Conservation (phyloP, 768 basidiomycete species). For the Leccinum pellstonianum region DNA sequence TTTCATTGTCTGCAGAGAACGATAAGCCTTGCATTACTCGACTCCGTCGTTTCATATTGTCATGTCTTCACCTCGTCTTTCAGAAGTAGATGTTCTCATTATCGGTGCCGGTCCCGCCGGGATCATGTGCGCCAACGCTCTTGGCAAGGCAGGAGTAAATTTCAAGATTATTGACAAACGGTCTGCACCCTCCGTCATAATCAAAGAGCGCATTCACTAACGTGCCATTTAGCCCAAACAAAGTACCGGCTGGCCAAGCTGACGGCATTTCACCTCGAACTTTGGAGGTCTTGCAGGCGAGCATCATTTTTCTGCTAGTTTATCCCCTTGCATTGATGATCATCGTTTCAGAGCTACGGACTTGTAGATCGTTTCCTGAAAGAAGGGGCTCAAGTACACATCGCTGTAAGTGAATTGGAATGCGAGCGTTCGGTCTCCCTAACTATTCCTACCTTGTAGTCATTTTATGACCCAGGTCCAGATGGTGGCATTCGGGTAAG, state of each 20-base stretch:
- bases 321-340: neutral
- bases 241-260: constrained; percentile 28
- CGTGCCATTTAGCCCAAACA: constrained; percentile 8
- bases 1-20: constrained; percentile 4
- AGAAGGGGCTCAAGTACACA: constrained; percentile 64
- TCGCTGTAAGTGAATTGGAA: constrained; percentile 47
- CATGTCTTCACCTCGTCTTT: constrained; percentile 20
- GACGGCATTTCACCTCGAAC: constrained; percentile 30
- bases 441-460: constrained; percentile 38
- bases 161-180: constrained; percentile 42
- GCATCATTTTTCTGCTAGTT: neutral
- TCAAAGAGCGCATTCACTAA: neutral
- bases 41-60: neutral
- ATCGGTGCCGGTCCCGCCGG: constrained; percentile 46
- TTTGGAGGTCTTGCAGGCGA: constrained; percentile 47
- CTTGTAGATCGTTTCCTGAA: constrained; percentile 58
- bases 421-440: neutral
- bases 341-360: constrained; percentile 62
- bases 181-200: constrained; percentile 18
- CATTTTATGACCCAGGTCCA: constrained; percentile 69
- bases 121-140: constrained; percentile 43
- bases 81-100: constrained; percentile 40
- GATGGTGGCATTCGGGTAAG: constrained; percentile 60
- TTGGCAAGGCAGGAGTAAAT: constrained; percentile 36
- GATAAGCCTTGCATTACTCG: neutral